Evolutionary conservation across 2,329 filamentous ascomycete species (phyloP).

Genomic region (Pseudogymnoascus sp.): DNA sequence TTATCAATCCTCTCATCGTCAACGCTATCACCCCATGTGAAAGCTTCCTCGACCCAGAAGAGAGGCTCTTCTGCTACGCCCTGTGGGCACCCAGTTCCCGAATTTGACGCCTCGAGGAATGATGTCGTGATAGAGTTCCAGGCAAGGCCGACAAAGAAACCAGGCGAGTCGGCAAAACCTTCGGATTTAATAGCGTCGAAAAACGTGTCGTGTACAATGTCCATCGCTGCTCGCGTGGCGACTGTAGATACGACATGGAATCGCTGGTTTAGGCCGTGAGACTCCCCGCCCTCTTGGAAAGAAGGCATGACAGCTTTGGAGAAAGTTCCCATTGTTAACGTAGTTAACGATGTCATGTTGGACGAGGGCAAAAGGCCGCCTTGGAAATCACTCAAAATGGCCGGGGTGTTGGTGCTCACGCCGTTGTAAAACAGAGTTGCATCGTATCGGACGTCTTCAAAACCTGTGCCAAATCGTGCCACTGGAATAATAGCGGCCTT

Average conservation of each 20-base stretch:
- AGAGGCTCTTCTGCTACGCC: conserved; percentile 13
- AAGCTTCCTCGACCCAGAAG: conserved; percentile 15
- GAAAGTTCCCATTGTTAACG: conserved; percentile 12
- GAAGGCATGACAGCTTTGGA: conserved; percentile 9
- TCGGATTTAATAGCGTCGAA: conserved; percentile 12
- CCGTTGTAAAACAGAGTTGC: conserved; percentile 15
- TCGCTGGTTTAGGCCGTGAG: conserved; percentile 11
- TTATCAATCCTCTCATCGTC: conserved; percentile 12
- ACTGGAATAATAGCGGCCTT: conserved; percentile 16
- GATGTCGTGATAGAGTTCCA: conserved; percentile 14
- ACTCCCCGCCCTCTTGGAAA: conserved; percentile 12
- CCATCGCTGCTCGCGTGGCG: conserved; percentile 14
- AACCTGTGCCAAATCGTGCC: conserved; percentile 8
- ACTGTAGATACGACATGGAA: conserved; percentile 13
- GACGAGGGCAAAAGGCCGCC: conserved; percentile 13
- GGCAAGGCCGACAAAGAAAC: conserved; percentile 13
- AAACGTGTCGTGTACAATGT: conserved; percentile 17
- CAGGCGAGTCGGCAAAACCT: conserved; percentile 3
- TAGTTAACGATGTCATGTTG: conserved; percentile 10
- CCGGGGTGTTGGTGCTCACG: conserved; percentile 5
- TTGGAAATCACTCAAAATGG: conserved; percentile 14
- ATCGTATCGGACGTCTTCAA: conserved; percentile 10
- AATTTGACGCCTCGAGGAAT: conserved; percentile 12
- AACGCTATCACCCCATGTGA: conserved; percentile 13
- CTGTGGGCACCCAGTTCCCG: conserved; percentile 13